These are phyloP conservation scores for Ogataea hybrid DNA, from an alignment of 1,139 yeast genomes.

Conservation along the genomic window DNA sequence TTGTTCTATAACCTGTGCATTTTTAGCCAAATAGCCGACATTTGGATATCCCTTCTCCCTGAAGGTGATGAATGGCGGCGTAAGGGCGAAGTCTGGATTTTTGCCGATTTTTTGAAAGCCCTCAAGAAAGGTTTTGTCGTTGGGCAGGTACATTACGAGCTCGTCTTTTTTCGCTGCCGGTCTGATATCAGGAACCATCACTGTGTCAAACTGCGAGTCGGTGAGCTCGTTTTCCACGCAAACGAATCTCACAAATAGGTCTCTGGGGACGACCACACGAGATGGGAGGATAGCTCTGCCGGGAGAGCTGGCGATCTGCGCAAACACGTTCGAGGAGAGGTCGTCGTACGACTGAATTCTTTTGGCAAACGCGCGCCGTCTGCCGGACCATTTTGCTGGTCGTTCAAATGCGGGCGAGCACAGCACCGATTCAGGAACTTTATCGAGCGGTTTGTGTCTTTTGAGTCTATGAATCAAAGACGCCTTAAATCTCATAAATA, in stretches of 20 bases:
- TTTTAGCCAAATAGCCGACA: conserved; percentile 14
- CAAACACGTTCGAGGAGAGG: conserved; percentile 21
- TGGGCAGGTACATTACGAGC: conserved; percentile 10
- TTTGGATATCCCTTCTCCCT: neutral
- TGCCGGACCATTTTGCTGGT: too few relatives aligned
- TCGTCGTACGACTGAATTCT: conserved; percentile 22
- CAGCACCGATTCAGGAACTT: too few relatives aligned
- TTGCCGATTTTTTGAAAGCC: neutral
- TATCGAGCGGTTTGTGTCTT: too few relatives aligned
- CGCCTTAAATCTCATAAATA: too few relatives aligned
- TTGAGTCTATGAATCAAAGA: too few relatives aligned
- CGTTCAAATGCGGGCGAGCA: too few relatives aligned
- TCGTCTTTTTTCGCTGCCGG: neutral
- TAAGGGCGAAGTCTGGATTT: conserved; percentile 1
- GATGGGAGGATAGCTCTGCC: conserved; percentile 22
- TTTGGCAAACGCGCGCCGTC: too few relatives aligned
- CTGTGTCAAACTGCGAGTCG: conserved; percentile 3
- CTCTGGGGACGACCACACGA: conserved; percentile 26
- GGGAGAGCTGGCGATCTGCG: conserved; percentile 23
- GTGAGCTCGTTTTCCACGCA: conserved; percentile 17
- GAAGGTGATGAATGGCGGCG: conserved; percentile 1
- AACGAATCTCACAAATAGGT: conserved; percentile 22
- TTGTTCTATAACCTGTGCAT: conserved; percentile 10
- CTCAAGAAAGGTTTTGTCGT: conserved; percentile 3
- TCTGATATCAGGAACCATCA: conserved; percentile 12